Base-by-base conservation (phyloP, 1,284 basidiomycete species). In the Marasmius fiardii region DNA sequence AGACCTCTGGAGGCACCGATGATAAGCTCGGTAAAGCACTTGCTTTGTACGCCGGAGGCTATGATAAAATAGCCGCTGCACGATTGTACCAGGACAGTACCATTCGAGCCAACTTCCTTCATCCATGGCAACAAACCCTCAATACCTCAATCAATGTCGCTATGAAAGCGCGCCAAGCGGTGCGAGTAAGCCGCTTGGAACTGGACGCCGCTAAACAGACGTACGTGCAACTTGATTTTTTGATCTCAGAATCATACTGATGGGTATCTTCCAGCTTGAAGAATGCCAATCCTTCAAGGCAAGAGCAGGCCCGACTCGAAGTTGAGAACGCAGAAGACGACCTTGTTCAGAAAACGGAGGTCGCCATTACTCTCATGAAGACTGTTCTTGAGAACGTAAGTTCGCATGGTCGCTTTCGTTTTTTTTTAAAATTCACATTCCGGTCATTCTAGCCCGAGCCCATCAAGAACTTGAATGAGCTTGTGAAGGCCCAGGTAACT, bases 331-430 rank as follows among this genome's bases (percentile, higher is more conserved):
- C 93, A 5, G 95, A 98, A 69, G 95, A 96, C 68, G 92, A 95
- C 71, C 83, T 98, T 48, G 95, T 98, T 14, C 93, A 95, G 69
- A 95, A 93, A 77, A 99, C 96, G 21, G 96, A 99, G 74, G 92
- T 96, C 37, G 96, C 96, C 1, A 98, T 99, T 68, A 93, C 92
- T 12, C 82, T 97, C 57, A 98, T 98, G 96, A 97, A 98, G 81
- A 90, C 92, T 41, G 95, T 98, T 12, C 81, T 98, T 43, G 95
- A 98, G 67, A 97, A 98, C 74, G 92, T 94, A 62, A 52, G 89
- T 24, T 49, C 18, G 33, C 35, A 21, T 35, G 21, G n/a, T 54
- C 53, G 35, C 43, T 44, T 44, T 44, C 52, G 47, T 55, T 11
- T 39, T 37, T 33, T 37, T 50, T 23, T 31, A 31, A 24, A 49